These are phyloP conservation scores for Nakazawaea ishiwadae DNA, from an alignment of 805 yeast species.

Conservation along the genomic window DNA sequence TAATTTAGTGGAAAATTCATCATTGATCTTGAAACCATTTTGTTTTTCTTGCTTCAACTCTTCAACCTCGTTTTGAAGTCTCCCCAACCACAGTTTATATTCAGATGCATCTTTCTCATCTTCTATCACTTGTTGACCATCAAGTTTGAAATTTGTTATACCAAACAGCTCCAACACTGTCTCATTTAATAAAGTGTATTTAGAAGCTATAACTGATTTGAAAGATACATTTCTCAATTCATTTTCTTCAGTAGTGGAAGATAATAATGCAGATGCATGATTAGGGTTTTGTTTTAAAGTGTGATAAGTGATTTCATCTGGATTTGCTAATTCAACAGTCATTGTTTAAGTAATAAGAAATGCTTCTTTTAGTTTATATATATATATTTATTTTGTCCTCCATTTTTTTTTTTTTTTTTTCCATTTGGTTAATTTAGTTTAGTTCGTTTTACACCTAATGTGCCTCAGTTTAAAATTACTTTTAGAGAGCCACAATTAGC, in stretches of 20 bases:
- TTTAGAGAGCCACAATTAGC: too few relatives aligned
- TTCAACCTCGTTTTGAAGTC: background rate
- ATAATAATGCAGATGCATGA: slow-evolving; percentile 14
- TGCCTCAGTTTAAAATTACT: too few relatives aligned
- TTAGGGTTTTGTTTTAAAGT: background rate
- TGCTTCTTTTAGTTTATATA: too few relatives aligned
- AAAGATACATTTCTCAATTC: slow-evolving; percentile 22
- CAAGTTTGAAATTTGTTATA: background rate
- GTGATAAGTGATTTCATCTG: background rate
- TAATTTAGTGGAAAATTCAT: background rate
- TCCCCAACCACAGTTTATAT: background rate
- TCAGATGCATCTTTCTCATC: background rate
- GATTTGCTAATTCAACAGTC: background rate
- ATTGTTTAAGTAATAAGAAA: too few relatives aligned
- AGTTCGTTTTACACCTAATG: too few relatives aligned
- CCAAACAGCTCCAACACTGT: slow-evolving; percentile 18
- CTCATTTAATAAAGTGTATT: slow-evolving; percentile 27
- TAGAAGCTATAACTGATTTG: slow-evolving; percentile 29
- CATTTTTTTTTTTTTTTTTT: too few relatives aligned
- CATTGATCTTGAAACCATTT: background rate
- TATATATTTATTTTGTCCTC: too few relatives aligned
- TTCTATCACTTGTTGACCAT: background rate
- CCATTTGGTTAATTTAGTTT: too few relatives aligned
- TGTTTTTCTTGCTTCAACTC: background rate
- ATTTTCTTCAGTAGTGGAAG: slow-evolving; percentile 10